phyloP scores from a whole-genome alignment of 352 stramenopile species.

The Pythium vanterpoolii region DNA sequence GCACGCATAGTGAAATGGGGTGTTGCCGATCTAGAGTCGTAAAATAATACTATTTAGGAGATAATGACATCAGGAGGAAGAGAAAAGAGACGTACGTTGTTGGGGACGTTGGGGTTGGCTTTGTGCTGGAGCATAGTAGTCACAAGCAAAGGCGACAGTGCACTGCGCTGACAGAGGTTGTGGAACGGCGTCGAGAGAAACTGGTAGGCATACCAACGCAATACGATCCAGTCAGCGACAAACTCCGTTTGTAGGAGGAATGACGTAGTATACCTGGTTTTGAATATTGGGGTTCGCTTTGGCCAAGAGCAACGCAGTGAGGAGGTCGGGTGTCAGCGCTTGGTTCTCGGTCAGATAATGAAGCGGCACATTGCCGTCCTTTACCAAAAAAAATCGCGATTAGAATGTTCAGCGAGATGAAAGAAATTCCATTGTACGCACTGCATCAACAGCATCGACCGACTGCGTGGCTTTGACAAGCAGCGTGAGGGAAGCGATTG shows the following conservation, averaged over 20 bases:
- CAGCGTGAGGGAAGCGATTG: constrained; percentile 26
- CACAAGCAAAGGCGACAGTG: constrained; percentile 41
- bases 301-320: constrained; percentile 38
- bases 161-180: constrained; percentile 67
- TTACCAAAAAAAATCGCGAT: background rate
- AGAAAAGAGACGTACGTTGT: constrained; percentile 47
- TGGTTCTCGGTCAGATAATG: constrained; percentile 63
- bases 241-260: background rate
- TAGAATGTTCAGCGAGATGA: background rate
- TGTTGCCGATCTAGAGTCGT: constrained; percentile 62
- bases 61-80: background rate
- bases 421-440: constrained; percentile 5
- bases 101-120: constrained; percentile 66
- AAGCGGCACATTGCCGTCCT: constrained; percentile 66
- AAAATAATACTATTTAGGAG: background rate
- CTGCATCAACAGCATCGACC: constrained; percentile 47
- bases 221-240: background rate
- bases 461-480: constrained; percentile 42
- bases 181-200: constrained; percentile 75
- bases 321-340: constrained; percentile 29
- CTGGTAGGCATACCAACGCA: constrained; percentile 4
- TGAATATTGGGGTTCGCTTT: constrained; percentile 56
- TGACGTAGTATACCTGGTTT: constrained; percentile 46
- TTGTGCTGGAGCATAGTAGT: constrained; percentile 45
- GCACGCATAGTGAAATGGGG: constrained; percentile 67